Evolutionary conservation across 208 protist genomes (phyloP).

Genomic region (Porcisia deanei): DNA sequence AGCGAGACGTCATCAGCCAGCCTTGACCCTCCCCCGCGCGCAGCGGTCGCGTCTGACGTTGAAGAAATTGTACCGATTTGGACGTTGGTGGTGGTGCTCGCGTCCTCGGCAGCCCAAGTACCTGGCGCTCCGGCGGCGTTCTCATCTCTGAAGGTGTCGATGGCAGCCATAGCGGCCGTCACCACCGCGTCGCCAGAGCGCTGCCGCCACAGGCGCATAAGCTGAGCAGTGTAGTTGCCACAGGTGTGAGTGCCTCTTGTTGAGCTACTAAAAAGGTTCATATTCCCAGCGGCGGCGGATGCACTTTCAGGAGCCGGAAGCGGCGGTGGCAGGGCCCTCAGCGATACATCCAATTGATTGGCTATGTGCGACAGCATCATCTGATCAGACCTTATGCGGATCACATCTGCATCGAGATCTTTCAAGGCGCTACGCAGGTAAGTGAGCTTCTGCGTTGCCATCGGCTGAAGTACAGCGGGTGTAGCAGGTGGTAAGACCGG

Average conservation of each 20-base stretch:
- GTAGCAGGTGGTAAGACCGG: neutral
- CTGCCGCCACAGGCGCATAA: slow-evolving; percentile 31
- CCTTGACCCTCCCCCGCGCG: neutral
- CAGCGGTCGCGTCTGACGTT: neutral
- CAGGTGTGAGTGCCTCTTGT: neutral
- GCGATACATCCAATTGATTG: slow-evolving; percentile 37
- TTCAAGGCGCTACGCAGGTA: slow-evolving; percentile 10
- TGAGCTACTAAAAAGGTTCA: neutral
- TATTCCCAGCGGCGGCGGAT: neutral
- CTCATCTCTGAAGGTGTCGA: neutral
- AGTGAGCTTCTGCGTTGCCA: slow-evolving; percentile 12
- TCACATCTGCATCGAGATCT: slow-evolving; percentile 14
- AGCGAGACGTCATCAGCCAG: neutral
- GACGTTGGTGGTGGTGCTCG: neutral
- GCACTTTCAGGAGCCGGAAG: neutral
- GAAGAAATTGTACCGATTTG: neutral
- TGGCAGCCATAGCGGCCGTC: slow-evolving; percentile 3
- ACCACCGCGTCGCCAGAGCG: slow-evolving; percentile 24
- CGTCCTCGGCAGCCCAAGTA: neutral
- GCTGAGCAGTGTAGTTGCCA: slow-evolving; percentile 18
- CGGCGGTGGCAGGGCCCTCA: slow-evolving; percentile 5
- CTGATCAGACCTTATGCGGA: slow-evolving; percentile 59
- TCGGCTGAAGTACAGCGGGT: neutral
- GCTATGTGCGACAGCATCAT: slow-evolving; percentile 66
- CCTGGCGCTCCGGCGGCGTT: neutral